phyloP scores from a whole-genome alignment of 345 rosid genomes.

The Ceriops zippeliana region DNA sequence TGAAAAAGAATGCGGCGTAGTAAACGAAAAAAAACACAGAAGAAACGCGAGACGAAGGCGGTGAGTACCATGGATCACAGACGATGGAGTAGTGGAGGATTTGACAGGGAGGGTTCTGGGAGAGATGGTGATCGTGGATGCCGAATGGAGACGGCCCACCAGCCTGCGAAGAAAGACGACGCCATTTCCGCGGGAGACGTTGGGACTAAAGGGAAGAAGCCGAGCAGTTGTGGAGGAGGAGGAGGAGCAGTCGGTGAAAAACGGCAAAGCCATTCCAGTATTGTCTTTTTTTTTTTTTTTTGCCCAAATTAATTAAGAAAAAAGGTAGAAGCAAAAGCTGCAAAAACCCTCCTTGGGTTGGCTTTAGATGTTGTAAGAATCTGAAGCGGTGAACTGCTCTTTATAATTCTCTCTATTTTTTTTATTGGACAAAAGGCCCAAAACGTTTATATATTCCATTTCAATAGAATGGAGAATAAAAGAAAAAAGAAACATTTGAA shows the following conservation, averaged over 20 bases:
- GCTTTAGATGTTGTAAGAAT: too few species aligned
- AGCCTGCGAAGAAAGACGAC: conserved; percentile 22
- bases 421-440: too few species aligned
- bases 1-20: neutral
- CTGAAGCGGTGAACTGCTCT: too few species aligned
- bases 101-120: conserved; percentile 1
- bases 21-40: neutral
- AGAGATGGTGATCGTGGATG: neutral
- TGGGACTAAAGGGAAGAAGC: conserved; percentile 31
- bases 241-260: conserved; percentile 34
- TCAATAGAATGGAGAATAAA: too few species aligned
- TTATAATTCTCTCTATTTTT: too few species aligned
- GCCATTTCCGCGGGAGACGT: conserved; percentile 7
- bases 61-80: neutral
- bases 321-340: too few species aligned
- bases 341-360: too few species aligned
- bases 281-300: neutral
- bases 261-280: neutral
- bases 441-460: too few species aligned
- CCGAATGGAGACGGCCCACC: conserved; percentile 22
- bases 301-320: too few species aligned
- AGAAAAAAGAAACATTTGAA: too few species aligned
- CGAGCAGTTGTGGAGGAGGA: conserved; percentile 40
- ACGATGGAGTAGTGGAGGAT: conserved; percentile 2
- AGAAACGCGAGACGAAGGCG: neutral